These are phyloP conservation scores for Perkinsus olseni DNA, from an alignment of 169 alveolate genomes.

Conservation along the genomic window DNA sequence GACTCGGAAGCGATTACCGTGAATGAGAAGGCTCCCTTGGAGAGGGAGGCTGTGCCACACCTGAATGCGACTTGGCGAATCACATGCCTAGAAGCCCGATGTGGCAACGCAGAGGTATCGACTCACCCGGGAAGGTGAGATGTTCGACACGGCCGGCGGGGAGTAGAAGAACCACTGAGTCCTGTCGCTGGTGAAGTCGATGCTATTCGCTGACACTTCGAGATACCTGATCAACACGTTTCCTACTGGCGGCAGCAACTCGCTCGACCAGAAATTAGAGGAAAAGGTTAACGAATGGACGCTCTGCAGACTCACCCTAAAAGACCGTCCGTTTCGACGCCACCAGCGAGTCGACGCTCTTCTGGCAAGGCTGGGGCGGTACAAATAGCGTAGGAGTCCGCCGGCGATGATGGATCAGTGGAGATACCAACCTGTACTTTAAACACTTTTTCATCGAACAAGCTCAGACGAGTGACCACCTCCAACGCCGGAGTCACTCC, in stretches of 20 bases:
- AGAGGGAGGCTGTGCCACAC: background rate
- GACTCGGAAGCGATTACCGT: background rate
- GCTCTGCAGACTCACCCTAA: background rate
- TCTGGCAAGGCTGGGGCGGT: background rate
- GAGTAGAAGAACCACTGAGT: constrained; percentile 4
- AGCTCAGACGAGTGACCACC: background rate
- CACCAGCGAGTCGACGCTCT: background rate
- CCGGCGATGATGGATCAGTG: background rate
- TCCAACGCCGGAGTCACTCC: background rate
- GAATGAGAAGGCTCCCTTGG: background rate
- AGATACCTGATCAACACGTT: background rate
- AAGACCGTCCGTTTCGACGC: background rate
- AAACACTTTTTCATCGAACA: background rate
- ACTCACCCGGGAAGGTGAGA: background rate
- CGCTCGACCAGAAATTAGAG: too few species aligned
- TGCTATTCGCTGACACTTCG: constrained; percentile 7
- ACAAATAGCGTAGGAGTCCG: background rate
- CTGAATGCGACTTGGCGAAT: too few species aligned
- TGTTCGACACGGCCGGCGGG: background rate
- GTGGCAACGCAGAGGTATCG: background rate
- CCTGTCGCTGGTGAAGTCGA: constrained; percentile 13
- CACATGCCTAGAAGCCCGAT: background rate
- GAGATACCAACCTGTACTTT: background rate
- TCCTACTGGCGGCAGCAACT: background rate
- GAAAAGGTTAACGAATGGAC: too few species aligned